These are phyloP conservation scores for Bullera alba DNA, from an alignment of 768 basidiomycete species.

Conservation along the genomic window DNA sequence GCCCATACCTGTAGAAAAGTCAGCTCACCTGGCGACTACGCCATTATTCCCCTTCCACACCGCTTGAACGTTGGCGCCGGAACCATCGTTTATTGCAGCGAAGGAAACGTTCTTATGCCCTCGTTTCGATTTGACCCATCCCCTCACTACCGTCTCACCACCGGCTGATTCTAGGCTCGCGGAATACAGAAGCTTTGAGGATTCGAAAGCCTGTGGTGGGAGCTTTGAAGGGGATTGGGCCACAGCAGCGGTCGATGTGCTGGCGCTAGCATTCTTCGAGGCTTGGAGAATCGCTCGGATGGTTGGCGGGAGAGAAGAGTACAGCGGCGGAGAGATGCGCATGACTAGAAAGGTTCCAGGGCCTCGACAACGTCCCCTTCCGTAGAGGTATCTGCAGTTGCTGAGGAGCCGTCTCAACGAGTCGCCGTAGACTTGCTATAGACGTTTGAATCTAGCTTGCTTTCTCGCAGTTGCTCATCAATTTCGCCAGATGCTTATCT, in stretches of 20 bases:
- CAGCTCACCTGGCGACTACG: constrained; percentile 33
- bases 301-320: constrained; percentile 4
- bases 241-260: background rate
- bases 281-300: constrained; percentile 3
- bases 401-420: too few relatives aligned
- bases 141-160: constrained; percentile 44
- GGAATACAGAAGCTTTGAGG: too few relatives aligned
- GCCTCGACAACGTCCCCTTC: too few relatives aligned
- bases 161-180: too few relatives aligned
- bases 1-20: too few relatives aligned
- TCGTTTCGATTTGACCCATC: constrained; percentile 80
- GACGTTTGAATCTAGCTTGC: too few relatives aligned
- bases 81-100: constrained; percentile 69
- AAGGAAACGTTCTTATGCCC: constrained; percentile 85
- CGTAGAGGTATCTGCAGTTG: too few relatives aligned
- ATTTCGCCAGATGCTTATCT: too few relatives aligned
- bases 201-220: background rate
- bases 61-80: constrained; percentile 65
- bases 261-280: background rate
- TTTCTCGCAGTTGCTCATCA: too few relatives aligned
- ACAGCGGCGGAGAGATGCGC: background rate
- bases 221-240: background rate
- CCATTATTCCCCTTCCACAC: constrained; percentile 61
- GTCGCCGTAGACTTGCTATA: too few relatives aligned
- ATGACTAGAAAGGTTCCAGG: too few relatives aligned